A percentile compares a stretch with the other conserved stretches of the same genome.
phyloP scores from a whole-genome alignment of 176 grass and related monocot genomes.

The Lolium perenne region DNA sequence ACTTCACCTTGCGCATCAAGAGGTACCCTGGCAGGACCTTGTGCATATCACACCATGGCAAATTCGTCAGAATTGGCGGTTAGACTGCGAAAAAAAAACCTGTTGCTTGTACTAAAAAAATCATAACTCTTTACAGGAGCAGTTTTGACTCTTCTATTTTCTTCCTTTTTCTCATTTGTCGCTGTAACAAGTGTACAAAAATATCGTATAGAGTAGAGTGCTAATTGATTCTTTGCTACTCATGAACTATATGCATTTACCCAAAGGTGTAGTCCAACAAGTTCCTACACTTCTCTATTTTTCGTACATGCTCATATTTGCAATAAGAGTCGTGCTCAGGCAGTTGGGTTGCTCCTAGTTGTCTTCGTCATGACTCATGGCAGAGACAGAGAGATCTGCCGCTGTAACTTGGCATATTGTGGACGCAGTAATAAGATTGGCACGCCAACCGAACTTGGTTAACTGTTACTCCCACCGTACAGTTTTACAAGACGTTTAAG shows the following conservation, averaged over 20 bases:
- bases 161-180: not conserved
- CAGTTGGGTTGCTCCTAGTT: no score
- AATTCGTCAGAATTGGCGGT: conserved; percentile 32
- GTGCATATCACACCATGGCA: conserved; percentile 45
- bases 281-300: not conserved
- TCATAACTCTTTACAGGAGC: conserved; percentile 32
- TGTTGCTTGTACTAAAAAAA: conserved; percentile 38
- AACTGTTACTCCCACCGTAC: no score
- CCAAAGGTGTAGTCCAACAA: not conserved
- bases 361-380: no score
- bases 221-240: conserved; percentile 14
- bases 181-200: conserved; percentile 30
- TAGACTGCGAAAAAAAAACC: conserved; percentile 33
- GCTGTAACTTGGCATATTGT: no score
- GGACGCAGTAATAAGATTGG: no score
- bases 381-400: no score
- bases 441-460: no score
- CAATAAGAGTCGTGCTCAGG: no score
- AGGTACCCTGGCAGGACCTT: conserved; percentile 14
- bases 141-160: not conserved
- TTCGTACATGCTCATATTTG: not conserved
- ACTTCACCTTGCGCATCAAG: conserved; percentile 23
- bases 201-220: conserved; percentile 17
- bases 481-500: no score
- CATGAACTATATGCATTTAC: not conserved